Conservation (phyloP, 148 eudicot species). For the Silene conica region DNA sequence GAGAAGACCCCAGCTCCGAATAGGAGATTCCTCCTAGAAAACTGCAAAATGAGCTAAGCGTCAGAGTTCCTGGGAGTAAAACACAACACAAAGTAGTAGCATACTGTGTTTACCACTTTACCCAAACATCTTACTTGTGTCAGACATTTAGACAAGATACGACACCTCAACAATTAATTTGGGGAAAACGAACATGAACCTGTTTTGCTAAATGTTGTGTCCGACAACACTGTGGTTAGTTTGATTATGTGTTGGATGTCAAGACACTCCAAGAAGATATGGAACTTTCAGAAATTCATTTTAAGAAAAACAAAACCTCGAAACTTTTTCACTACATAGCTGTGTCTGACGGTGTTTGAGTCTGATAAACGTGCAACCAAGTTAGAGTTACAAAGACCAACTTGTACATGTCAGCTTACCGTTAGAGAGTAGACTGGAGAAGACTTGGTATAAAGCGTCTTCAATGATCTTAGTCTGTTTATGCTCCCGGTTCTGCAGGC, state of each 20-base stretch:
- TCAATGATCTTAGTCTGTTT: conserved; percentile 77
- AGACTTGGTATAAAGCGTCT: conserved; percentile 84
- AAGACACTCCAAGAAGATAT: too few species aligned
- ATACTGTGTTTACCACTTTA: not conserved
- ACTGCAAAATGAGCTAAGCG: conserved; percentile 31
- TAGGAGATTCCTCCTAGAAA: conserved; percentile 73
- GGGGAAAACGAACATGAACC: too few species aligned
- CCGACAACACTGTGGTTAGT: too few species aligned
- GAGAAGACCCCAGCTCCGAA: conserved; percentile 81
- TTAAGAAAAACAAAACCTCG: too few species aligned
- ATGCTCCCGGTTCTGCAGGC: conserved; percentile 57
- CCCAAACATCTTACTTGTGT: not conserved
- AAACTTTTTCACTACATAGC: too few species aligned
- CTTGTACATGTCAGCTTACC: conserved; percentile 33
- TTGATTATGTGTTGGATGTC: too few species aligned
- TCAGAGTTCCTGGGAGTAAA: not conserved
- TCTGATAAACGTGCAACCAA: not conserved
- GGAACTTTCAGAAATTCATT: too few species aligned
- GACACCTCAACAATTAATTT: too few species aligned
- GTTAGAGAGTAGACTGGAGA: conserved; percentile 83
- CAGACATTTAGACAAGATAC: not conserved
- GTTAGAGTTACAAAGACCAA: not conserved
- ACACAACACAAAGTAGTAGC: not conserved
- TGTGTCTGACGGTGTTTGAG: not conserved
- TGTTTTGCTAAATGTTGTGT: too few species aligned